Evolutionary conservation across 2,329 filamentous ascomycete genomes (phyloP).

Genomic region (Aspergillus spinulosporus): DNA sequence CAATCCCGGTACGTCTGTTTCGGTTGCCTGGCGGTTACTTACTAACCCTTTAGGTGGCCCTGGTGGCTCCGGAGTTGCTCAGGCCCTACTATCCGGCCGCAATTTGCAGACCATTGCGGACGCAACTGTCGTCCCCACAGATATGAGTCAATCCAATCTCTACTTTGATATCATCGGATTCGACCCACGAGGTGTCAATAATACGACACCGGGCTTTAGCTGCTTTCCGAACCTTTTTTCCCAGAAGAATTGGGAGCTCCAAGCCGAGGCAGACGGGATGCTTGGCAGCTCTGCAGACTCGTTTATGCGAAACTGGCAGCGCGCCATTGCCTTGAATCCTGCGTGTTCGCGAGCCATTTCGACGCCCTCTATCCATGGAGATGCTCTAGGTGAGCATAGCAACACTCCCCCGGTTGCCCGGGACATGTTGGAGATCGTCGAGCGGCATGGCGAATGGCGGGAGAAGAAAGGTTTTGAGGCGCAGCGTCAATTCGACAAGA

Average conservation of each 20-base stretch:
- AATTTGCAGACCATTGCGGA: constrained; percentile 42
- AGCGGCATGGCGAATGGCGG: constrained; percentile 43
- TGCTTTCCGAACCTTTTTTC: constrained; percentile 41
- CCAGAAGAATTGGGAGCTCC: constrained; percentile 36
- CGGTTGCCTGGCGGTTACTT: background rate
- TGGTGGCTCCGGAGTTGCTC: constrained; percentile 44
- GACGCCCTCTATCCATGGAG: constrained; percentile 17
- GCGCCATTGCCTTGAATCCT: constrained; percentile 32
- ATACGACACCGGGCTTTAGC: constrained; percentile 41
- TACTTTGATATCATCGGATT: constrained; percentile 49
- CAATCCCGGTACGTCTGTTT: constrained; percentile 42
- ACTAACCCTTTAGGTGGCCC: constrained; percentile 39
- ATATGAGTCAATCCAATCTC: constrained; percentile 14
- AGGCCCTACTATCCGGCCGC: constrained; percentile 34
- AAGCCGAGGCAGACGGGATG: constrained; percentile 38
- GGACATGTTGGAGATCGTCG: constrained; percentile 41
- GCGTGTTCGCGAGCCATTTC: constrained; percentile 33
- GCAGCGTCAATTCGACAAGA: constrained; percentile 21
- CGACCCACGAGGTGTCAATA: constrained; percentile 47
- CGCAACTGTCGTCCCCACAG: constrained; percentile 28
- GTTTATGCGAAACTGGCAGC: constrained; percentile 36
- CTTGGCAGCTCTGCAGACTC: constrained; percentile 33
- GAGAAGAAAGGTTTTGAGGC: constrained; percentile 32
- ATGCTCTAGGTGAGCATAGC: constrained; percentile 34
- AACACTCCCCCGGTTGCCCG: constrained; percentile 37